phyloP scores from a whole-genome alignment of 2,329 filamentous ascomycete species.

The Botrytis aclada region DNA sequence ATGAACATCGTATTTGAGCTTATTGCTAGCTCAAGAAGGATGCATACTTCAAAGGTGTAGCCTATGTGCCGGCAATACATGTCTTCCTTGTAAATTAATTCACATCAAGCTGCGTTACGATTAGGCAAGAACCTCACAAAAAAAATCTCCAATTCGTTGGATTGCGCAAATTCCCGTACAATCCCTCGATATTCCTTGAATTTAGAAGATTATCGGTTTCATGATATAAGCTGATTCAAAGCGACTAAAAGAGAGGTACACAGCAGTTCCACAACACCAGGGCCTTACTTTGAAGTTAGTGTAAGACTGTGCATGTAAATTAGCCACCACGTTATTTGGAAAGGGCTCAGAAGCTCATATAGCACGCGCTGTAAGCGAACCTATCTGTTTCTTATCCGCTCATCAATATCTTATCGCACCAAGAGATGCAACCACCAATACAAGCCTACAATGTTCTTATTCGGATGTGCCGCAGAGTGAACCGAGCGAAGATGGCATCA shows the following conservation, averaged over 20 bases:
- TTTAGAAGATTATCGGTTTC: rapidly evolving
- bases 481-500: background rate
- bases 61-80: background rate
- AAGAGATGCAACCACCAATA: background rate
- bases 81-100: too few relatives aligned
- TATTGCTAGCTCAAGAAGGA: background rate
- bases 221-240: background rate
- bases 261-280: background rate
- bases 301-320: background rate
- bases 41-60: too few relatives aligned
- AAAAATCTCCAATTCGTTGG: background rate
- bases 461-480: background rate
- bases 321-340: too few relatives aligned
- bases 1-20: background rate
- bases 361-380: background rate
- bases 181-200: background rate
- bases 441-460: background rate
- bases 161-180: background rate
- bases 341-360: background rate
- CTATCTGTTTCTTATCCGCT: background rate
- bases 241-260: background rate
- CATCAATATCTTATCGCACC: background rate
- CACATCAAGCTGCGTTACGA: background rate
- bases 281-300: background rate
- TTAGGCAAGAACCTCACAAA: background rate